These are phyloP conservation scores for Pisolithus marmoratus DNA, from an alignment of 768 basidiomycete species.

Conservation along the genomic window DNA sequence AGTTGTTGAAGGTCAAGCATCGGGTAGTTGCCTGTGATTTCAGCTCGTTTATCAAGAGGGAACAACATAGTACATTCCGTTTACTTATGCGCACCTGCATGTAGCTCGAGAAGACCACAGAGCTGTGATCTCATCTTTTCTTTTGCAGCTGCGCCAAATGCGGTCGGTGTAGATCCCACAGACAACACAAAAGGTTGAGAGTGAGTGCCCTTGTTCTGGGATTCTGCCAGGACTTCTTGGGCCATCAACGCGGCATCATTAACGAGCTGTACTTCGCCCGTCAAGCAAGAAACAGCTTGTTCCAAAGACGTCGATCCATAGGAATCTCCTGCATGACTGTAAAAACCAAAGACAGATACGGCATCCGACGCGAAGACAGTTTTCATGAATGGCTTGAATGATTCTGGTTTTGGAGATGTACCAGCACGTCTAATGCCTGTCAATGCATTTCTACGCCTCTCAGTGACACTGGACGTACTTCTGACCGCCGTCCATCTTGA, in stretches of 20 bases:
- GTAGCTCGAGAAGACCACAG: constrained; percentile 65
- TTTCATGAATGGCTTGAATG: constrained; percentile 51
- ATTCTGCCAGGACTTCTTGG: constrained; percentile 38
- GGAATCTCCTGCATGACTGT: constrained; percentile 71
- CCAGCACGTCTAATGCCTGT: constrained; percentile 62
- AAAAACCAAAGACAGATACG: constrained; percentile 75
- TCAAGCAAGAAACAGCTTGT: constrained; percentile 61
- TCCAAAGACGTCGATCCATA: constrained; percentile 68
- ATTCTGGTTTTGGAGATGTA: constrained; percentile 44
- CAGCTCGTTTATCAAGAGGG: not conserved
- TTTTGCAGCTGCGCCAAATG: constrained; percentile 64
- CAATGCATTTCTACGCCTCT: constrained; percentile 3
- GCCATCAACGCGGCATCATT: constrained; percentile 59
- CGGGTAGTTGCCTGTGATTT: constrained; percentile 65
- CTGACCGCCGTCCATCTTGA: constrained; percentile 75
- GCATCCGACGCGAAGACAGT: constrained; percentile 47
- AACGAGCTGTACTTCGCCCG: constrained; percentile 64
- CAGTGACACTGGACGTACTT: constrained; percentile 43
- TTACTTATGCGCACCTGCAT: constrained; percentile 48
- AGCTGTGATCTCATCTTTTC: constrained; percentile 42
- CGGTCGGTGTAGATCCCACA: constrained; percentile 85
- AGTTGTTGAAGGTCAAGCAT: constrained; percentile 82
- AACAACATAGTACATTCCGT: not conserved
- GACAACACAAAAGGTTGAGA: constrained; percentile 61
- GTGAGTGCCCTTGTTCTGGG: constrained; percentile 27